A percentile compares a stretch with the other conserved stretches of the same genome.
These are phyloP conservation scores for Cyberlindnera mrakii DNA, from an alignment of 805 yeast genomes.

Conservation along the genomic window DNA sequence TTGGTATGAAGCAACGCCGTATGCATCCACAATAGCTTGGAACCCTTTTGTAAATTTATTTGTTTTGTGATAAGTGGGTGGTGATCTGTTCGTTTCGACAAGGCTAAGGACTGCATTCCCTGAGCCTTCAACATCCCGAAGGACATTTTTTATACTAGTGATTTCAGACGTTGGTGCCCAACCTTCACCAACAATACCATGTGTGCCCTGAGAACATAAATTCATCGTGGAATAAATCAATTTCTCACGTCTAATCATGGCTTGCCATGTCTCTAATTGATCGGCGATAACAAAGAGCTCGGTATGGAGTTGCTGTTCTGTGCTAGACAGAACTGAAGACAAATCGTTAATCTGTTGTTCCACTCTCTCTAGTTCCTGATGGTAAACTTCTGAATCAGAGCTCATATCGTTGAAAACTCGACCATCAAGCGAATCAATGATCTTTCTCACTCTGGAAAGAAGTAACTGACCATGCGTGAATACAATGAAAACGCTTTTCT, in stretches of 20 bases:
- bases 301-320: conserved; percentile 62
- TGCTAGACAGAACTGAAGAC: conserved; percentile 54
- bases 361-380: conserved; percentile 22
- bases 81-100: conserved; percentile 73
- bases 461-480: conserved; percentile 87
- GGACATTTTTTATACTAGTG: conserved; percentile 53
- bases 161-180: conserved; percentile 89
- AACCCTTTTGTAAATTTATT: conserved; percentile 91
- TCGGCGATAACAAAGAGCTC: conserved; percentile 77
- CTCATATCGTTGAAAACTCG: conserved; percentile 51
- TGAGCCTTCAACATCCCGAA: conserved; percentile 43
- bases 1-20: conserved; percentile 87
- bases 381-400: conserved; percentile 31
- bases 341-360: conserved; percentile 34
- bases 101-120: conserved; percentile 38
- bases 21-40: conserved; percentile 91
- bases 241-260: conserved; percentile 68
- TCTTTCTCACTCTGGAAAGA: conserved; percentile 65
- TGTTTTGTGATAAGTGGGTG: conserved; percentile 94
- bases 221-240: conserved; percentile 76
- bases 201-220: conserved; percentile 74
- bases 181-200: conserved; percentile 91
- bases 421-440: conserved; percentile 89
- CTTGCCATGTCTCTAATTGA: conserved; percentile 71
- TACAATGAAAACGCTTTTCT: conserved; percentile 78